These are phyloP conservation scores for Serendipita vermifera DNA, from an alignment of 768 basidiomycete species.

Conservation along the genomic window DNA sequence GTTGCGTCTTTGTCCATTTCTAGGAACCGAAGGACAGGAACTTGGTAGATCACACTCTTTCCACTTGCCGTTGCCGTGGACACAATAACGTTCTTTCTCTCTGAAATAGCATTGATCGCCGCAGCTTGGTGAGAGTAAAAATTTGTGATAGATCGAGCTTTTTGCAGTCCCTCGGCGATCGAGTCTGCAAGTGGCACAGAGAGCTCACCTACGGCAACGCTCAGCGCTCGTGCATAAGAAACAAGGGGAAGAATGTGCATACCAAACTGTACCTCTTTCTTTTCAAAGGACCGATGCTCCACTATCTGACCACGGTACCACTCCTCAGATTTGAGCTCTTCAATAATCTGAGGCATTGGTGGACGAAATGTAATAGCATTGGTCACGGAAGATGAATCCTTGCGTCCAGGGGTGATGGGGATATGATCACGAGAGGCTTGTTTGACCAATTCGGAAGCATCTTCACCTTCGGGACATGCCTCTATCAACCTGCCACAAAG, in stretches of 20 bases:
- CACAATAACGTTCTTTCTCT: constrained; percentile 62
- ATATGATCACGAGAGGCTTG: constrained; percentile 57
- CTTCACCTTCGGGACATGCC: constrained; percentile 39
- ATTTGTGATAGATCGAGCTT: constrained; percentile 45
- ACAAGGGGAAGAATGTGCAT: background rate
- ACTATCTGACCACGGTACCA: constrained; percentile 66
- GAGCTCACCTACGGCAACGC: constrained; percentile 27
- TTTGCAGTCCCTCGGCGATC: constrained; percentile 41
- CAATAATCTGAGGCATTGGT: constrained; percentile 43
- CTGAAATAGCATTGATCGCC: constrained; percentile 51
- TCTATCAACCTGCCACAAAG: constrained; percentile 46
- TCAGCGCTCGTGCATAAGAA: too few species aligned
- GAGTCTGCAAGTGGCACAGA: constrained; percentile 44
- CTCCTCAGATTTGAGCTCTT: constrained; percentile 40
- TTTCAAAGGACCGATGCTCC: constrained; percentile 39
- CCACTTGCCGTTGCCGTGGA: constrained; percentile 86
- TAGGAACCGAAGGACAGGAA: constrained; percentile 55
- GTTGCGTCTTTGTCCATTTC: constrained; percentile 49
- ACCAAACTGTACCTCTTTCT: constrained; percentile 44
- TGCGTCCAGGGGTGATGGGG: constrained; percentile 42
- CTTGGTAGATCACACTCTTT: constrained; percentile 79
- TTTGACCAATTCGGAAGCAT: constrained; percentile 50
- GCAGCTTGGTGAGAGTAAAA: constrained; percentile 60
- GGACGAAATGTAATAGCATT: too few species aligned
- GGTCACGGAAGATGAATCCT: constrained; percentile 32